Base-by-base conservation (phyloP, 164 flowering plant genomes). In the Vitis labrusca region DNA sequence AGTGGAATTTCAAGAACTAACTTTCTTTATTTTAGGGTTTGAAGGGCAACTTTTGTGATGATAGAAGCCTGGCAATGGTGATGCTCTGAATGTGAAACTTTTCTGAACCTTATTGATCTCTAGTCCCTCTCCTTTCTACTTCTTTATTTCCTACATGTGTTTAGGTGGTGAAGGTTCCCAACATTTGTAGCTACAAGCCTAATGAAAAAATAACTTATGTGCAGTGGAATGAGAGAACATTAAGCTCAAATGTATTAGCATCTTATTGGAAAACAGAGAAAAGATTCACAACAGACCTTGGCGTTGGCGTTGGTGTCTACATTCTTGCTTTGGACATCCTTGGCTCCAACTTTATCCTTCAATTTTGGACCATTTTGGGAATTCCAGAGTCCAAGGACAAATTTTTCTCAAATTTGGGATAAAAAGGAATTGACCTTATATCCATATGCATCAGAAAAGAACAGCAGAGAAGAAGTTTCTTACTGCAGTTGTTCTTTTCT, bases 41-140 rank as follows among this genome's bases (percentile, higher is more conserved):
- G 69, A 23, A 30, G 69, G 50, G 50, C 8, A 6, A 27, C 52
- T 50, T 27, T 51, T 63, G 23, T 32, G 64, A 32, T 61, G 66
- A 29, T 66, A 59, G 57, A 76, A 76, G 65, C 68, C 67, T 30
- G 74, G 74, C 68, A 71, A 62, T 62, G 79, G 75, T n/a, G 65
- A 64, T 27, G 79, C 75, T 60, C 50, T 76, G 48, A 71, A 76
- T 10, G 71, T 67, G 1, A 68, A 27, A 63, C 57, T 63, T 59
- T 67, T 71, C 61, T 37, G n/a, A 16, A 57, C 63, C 12, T 62
- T n/a, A n/a, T n/a, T n/a, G n/a, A n/a, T n/a, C n/a, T n/a, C n/a
- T n/a, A n/a, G n/a, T n/a, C n/a, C n/a, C n/a, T n/a, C n/a, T n/a
- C n/a, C n/a, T n/a, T n/a, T n/a, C n/a, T n/a, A n/a, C n/a, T n/a